Base-by-base conservation (phyloP, 1,139 yeast species). In the Pichia sp. region DNA sequence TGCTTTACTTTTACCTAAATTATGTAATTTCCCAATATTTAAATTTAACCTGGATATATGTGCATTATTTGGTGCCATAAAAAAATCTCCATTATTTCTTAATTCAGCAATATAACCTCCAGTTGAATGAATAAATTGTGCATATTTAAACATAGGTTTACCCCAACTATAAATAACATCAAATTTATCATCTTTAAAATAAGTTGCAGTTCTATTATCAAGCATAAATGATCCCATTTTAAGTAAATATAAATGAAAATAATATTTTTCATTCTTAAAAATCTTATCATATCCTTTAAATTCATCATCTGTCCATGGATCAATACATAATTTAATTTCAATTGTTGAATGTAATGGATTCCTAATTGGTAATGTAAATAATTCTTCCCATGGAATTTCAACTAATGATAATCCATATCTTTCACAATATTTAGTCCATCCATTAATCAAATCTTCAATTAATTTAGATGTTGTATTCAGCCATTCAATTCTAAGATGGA, bases 381-480 rank as follows among this genome's bases (percentile, higher is more conserved):
- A 71, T 57, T 90, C 97, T 47, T 78, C 80, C 82, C 96, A 86
- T 0, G 97, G 97, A 0, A 92, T 81, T 58, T 92, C 97, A n/a
- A 87, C 95, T 43, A 94, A 67, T 47, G 78, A 78, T 53, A 90
- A 70, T 0, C 97, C 98, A 60, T 87, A 89, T 43, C 94, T 65
- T 51, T 87, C 95, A 56, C 96, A 87, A 37, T 82, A 69, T 47
- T 96, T 73, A 0, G 89, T 77, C 85, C 97, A 83, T 42, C 78
- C 77, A 35, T 74, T 81, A 29, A 94, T 74, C n/a, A 87, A 71
- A 55, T 92, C 97, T 55, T 94, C 98, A 47, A 94, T 82, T 41
- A 92, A 73, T 58, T 83, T 85, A 1, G 95, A 85, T 0, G 97
- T 87, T 0, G 96, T 82, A 49, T 86, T 87, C 33, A 92, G 68